Evolutionary conservation across 2,329 filamentous ascomycete genomes (phyloP).

Genomic region (Trichophyton equinum): DNA sequence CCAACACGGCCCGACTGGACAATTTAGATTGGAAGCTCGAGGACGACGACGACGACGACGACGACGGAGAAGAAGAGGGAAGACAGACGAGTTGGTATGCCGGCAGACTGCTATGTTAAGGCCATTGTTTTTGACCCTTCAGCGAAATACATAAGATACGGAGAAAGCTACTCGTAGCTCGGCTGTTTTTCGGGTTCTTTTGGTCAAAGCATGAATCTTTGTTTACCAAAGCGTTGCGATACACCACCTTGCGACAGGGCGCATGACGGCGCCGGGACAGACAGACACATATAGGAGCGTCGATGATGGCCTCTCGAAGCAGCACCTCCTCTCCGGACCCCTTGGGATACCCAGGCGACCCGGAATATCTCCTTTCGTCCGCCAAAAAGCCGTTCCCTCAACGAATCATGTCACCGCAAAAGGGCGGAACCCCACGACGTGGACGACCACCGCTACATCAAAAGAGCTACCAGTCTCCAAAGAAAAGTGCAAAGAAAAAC

Average conservation of each 20-base stretch:
- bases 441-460: slow-evolving; percentile 11
- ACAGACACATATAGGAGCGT: not conserved
- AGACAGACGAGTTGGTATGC: not conserved
- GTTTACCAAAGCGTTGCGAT: not conserved
- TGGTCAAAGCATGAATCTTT: not conserved
- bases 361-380: slow-evolving; percentile 32
- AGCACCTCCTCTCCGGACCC: slow-evolving; percentile 33
- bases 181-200: not conserved
- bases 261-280: not conserved
- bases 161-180: not conserved
- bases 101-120: not conserved
- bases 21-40: not conserved
- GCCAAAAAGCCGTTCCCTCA: slow-evolving; percentile 28
- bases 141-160: not conserved
- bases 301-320: slow-evolving; percentile 24
- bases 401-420: slow-evolving; percentile 29
- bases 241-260: not conserved
- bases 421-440: slow-evolving; percentile 25
- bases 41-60: not conserved
- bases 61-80: not conserved
- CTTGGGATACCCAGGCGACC: slow-evolving; percentile 31
- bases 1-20: not conserved
- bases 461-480: slow-evolving; percentile 5
- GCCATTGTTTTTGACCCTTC: not conserved
- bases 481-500: slow-evolving; percentile 17